A percentile compares a stretch with the other conserved stretches of the same genome.
phyloP scores from a whole-genome alignment of 163 green algal genomes.

The Scenedesmus sp. region DNA sequence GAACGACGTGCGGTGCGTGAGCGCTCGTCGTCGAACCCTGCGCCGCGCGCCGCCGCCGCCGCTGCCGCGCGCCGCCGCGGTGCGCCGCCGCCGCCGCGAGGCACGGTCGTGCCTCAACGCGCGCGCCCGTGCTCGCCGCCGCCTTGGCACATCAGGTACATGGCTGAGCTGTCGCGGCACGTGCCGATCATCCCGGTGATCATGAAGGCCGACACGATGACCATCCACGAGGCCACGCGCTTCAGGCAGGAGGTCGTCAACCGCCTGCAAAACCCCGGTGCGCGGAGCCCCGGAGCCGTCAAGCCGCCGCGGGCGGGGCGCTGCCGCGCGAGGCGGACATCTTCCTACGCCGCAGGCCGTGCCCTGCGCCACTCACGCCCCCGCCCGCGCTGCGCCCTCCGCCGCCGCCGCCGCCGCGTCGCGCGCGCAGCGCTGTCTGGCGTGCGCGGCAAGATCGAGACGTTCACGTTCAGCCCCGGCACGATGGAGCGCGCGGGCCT shows the following conservation, averaged over 20 bases:
- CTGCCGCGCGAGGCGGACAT: too few relatives aligned
- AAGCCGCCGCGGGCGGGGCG: too few relatives aligned
- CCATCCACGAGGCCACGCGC: conserved; percentile 64
- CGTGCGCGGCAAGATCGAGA: conserved; percentile 41
- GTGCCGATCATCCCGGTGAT: conserved; percentile 69
- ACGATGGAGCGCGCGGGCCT: conserved; percentile 40
- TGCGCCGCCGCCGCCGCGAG: too few relatives aligned
- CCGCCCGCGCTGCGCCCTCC: too few relatives aligned
- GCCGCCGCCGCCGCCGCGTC: too few relatives aligned
- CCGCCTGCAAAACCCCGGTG: conserved; percentile 43
- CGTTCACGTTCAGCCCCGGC: conserved; percentile 29
- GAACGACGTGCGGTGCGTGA: conserved; percentile 44
- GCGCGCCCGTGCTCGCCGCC: too few relatives aligned
- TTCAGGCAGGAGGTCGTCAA: conserved; percentile 51
- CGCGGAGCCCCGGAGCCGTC: too few relatives aligned
- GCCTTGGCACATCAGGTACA: conserved; percentile 48
- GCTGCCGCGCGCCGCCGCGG: not conserved
- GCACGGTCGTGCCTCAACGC: too few relatives aligned
- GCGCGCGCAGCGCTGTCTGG: conserved; percentile 29
- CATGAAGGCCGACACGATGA: conserved; percentile 86
- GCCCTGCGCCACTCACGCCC: too few relatives aligned
- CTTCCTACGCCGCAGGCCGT: too few relatives aligned
- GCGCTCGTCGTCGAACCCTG: not conserved
- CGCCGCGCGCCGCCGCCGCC: not conserved
- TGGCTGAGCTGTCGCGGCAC: conserved; percentile 59